These are phyloP conservation scores for Nicotiana undulata DNA, from an alignment of 257 asterid genomes.

Conservation along the genomic window DNA sequence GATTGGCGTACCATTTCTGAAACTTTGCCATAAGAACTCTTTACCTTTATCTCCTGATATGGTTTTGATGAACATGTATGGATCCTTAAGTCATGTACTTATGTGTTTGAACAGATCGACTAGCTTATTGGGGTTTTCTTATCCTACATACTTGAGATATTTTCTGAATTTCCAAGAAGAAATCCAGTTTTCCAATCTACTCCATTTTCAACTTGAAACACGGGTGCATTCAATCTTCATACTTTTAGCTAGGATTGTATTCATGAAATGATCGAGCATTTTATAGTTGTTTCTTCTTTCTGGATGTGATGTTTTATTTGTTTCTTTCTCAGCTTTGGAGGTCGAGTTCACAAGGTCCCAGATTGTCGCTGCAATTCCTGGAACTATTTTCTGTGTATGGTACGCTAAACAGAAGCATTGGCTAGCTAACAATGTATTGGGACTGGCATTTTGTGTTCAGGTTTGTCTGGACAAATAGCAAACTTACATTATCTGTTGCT, in stretches of 20 bases:
- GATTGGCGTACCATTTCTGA: not conserved
- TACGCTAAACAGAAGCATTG: slow-evolving; percentile 95
- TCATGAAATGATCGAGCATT: not conserved
- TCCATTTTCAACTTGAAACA: not conserved
- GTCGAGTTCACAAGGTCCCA: slow-evolving; percentile 88
- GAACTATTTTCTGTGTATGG: slow-evolving; percentile 91
- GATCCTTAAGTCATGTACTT: not conserved
- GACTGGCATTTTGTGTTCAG: slow-evolving; percentile 96
- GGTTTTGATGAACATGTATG: not conserved
- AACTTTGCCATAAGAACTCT: not conserved
- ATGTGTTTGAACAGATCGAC: not conserved
- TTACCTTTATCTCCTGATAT: not conserved
- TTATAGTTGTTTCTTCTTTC: not conserved
- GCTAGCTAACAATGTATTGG: slow-evolving; percentile 93
- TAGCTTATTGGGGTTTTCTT: not conserved
- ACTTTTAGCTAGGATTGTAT: not conserved
- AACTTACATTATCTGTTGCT: not conserved
- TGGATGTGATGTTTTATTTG: not conserved
- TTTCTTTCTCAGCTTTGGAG: slow-evolving; percentile 70
- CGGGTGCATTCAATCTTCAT: not conserved
- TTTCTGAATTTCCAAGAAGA: not conserved
- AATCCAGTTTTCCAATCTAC: not conserved
- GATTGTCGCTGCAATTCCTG: slow-evolving; percentile 80
- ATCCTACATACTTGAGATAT: not conserved
- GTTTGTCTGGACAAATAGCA: slow-evolving; percentile 20